Evolutionary conservation across 208 protist genomes (phyloP).

Genomic region (Trypanosoma vivax): DNA sequence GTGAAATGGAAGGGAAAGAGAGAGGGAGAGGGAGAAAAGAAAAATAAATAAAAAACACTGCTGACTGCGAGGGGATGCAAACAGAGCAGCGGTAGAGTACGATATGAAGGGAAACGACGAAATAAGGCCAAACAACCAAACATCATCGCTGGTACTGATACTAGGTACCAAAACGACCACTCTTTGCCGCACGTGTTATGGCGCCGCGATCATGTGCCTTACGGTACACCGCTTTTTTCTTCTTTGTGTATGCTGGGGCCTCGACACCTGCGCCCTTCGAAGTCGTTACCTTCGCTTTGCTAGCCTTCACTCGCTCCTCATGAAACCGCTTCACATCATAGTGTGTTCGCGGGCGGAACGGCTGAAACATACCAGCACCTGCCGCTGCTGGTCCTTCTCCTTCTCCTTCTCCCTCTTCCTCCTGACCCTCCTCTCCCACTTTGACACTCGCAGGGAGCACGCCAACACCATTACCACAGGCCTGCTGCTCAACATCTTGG

Average conservation of each 20-base stretch:
- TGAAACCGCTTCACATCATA: conserved; percentile 79
- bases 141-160: not conserved
- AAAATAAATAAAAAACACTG: not conserved
- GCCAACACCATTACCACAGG: conserved; percentile 3
- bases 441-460: conserved; percentile 1
- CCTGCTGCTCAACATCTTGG: conserved; percentile 10
- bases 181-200: conserved; percentile 30
- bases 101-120: not conserved
- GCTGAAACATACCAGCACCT: not conserved
- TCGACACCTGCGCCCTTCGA: conserved; percentile 22
- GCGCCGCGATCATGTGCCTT: conserved; percentile 22
- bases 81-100: conserved; percentile 8
- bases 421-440: not conserved
- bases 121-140: not conserved
- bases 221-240: conserved; percentile 56
- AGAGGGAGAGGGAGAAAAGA: not conserved
- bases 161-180: conserved; percentile 19
- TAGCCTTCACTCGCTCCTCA: conserved; percentile 40
- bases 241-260: conserved; percentile 51
- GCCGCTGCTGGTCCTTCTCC: not conserved
- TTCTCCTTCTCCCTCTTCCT: not conserved
- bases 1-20: not conserved
- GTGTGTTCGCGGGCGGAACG: conserved; percentile 32
- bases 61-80: not conserved
- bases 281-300: conserved; percentile 35